Evolutionary conservation across 345 rosid species (phyloP), one percentile per base, ranked within the genome.

Genomic region (Sisymbrium altissimum): DNA sequence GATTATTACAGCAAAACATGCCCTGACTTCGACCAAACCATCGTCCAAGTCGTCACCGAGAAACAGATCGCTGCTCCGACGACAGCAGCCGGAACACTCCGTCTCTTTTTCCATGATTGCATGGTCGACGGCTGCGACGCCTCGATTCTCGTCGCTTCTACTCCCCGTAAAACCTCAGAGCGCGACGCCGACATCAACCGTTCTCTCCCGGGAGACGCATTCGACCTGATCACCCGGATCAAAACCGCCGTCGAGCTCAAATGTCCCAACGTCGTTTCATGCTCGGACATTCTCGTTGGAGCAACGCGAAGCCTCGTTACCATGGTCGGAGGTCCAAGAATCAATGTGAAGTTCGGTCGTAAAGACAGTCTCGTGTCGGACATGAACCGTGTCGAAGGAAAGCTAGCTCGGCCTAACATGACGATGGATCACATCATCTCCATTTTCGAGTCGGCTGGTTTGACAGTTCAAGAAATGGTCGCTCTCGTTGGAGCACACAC

Each of bases 91-190:
- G 97, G 81, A 71, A 74, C 74, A 49, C 81, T 92, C 73, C 89
- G 92, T 18, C 78, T 86, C 13, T 89, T 88, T 81, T 86, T 88
- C 70, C 93, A 89, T 39, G 97, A 92, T 55, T 89, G 94, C 52
- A 74, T 88, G 79, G 89, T 92, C 0, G 87, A 83, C 11, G 92
- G 97, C 18, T 88, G 94, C 36, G 96, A 89, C 48, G 86, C 85
- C 10, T 92, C 96, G 0, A 61, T 85, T 13, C 87, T 92, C 66
- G 82, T n/a, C n/a, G n/a, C n/a, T n/a, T n/a, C n/a, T n/a, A n/a
- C n/a, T n/a, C n/a, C n/a, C n/a, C n/a, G n/a, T n/a, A n/a, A n/a
- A n/a, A n/a, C n/a, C n/a, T n/a, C n/a, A n/a, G n/a, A n/a, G n/a
- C n/a, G n/a, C n/a, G n/a, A n/a, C n/a, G n/a, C 83, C 0, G 85